Percentiles rank a stretch among this genome's conserved stretches.
These are phyloP conservation scores for Pittosporum tobira DNA, from an alignment of 129 eudicot species.

Conservation along the genomic window DNA sequence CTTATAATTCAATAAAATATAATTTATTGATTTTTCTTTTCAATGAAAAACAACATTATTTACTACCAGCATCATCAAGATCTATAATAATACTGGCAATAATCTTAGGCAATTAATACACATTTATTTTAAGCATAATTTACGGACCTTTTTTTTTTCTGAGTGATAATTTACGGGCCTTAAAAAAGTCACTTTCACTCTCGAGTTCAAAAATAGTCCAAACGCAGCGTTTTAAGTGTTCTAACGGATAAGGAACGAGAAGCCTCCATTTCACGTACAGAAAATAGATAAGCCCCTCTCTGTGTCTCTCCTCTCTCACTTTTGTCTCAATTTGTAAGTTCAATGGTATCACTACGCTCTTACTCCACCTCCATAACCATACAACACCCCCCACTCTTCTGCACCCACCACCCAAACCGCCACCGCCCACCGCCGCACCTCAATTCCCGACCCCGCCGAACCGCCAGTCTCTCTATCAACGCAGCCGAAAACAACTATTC, in stretches of 20 bases:
- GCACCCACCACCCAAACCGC: constrained; percentile 14
- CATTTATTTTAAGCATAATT: too few relatives aligned
- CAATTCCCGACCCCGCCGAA: constrained; percentile 17
- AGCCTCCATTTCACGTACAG: not conserved
- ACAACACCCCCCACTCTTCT: constrained; percentile 3
- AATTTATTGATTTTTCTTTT: too few relatives aligned
- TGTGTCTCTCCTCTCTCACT: not conserved
- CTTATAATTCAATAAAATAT: too few relatives aligned
- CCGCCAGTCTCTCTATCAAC: constrained; percentile 14
- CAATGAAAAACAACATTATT: too few relatives aligned
- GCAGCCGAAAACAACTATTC: constrained; percentile 12
- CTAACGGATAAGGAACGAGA: constrained; percentile 10
- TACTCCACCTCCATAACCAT: constrained; percentile 15
- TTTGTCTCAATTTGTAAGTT: not conserved
- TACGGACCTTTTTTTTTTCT: too few relatives aligned
- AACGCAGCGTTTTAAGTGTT: not conserved
- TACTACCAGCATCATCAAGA: too few relatives aligned
- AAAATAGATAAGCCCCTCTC: constrained; percentile 14
- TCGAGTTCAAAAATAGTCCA: not conserved
- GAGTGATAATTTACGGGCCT: too few relatives aligned
- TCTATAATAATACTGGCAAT: too few relatives aligned
- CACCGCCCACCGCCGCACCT: constrained; percentile 19
- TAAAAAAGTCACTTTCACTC: not conserved
- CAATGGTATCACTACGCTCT: constrained; percentile 34
- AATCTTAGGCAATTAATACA: too few relatives aligned